These are phyloP conservation scores for Acmispon strigosus DNA, from an alignment of 306 rosid genomes.

Conservation along the genomic window DNA sequence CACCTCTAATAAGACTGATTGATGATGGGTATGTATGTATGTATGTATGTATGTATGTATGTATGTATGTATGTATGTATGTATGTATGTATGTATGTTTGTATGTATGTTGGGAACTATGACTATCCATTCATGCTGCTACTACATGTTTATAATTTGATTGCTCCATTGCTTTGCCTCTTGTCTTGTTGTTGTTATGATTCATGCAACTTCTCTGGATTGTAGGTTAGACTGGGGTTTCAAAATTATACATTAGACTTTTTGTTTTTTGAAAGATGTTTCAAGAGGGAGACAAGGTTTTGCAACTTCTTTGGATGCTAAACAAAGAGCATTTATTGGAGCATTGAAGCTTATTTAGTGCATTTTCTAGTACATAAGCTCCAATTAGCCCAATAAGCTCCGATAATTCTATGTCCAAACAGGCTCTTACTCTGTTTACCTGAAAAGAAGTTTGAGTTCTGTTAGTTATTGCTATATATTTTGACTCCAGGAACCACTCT, in stretches of 20 bases:
- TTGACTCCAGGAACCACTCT: not conserved
- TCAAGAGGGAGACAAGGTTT: not conserved
- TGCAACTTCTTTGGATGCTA: too few relatives aligned
- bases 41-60: not conserved
- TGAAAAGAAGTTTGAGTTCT: not conserved
- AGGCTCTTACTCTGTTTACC: not conserved
- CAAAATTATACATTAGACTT: not conserved
- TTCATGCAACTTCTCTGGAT: slow-evolving; percentile 3
- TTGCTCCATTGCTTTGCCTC: not conserved
- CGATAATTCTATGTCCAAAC: too few relatives aligned
- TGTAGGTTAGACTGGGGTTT: not conserved
- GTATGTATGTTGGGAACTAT: too few relatives aligned
- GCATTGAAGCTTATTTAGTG: too few relatives aligned
- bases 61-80: not conserved
- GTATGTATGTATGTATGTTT: not conserved
- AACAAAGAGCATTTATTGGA: too few relatives aligned
- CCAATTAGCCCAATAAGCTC: too few relatives aligned
- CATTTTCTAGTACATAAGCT: too few relatives aligned
- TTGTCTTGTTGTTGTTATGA: not conserved
- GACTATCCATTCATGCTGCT: too few relatives aligned
- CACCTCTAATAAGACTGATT: slow-evolving; percentile 33
- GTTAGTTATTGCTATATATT: not conserved
- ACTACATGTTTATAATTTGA: too few relatives aligned
- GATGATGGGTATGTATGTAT: slow-evolving; percentile 10
- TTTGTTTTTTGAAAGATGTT: not conserved